phyloP scores from a whole-genome alignment of 2,329 filamentous ascomycete genomes.

The Bipolaris zeicola region DNA sequence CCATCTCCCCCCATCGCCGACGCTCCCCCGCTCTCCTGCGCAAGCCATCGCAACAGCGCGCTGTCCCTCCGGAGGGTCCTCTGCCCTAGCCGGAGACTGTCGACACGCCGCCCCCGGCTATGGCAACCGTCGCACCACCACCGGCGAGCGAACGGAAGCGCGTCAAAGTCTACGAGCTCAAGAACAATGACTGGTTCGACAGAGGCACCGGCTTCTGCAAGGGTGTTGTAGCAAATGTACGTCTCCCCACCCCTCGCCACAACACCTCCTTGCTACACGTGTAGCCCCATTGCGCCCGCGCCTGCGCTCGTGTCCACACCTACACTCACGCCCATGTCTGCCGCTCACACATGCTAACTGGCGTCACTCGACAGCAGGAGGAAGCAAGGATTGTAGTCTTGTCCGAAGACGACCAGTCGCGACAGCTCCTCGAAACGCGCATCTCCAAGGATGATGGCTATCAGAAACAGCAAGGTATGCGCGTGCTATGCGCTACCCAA shows the following conservation, averaged over 20 bases:
- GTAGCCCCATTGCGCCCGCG: slow-evolving; percentile 20
- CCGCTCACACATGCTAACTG: slow-evolving; percentile 45
- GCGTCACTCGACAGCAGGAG: slow-evolving; percentile 64
- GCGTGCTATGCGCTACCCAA: background rate
- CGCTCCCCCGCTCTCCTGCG: slow-evolving; percentile 25
- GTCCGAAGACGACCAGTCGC: slow-evolving; percentile 87
- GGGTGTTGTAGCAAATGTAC: slow-evolving; percentile 74
- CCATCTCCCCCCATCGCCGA: slow-evolving; percentile 17
- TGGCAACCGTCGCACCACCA: slow-evolving; percentile 41
- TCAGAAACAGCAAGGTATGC: slow-evolving; percentile 92
- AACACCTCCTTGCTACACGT: background rate
- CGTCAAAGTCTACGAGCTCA: slow-evolving; percentile 98
- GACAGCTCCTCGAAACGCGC: slow-evolving; percentile 83
- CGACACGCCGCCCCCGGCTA: slow-evolving; percentile 11
- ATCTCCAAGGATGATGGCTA: slow-evolving; percentile 95
- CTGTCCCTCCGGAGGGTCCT: slow-evolving; percentile 32
- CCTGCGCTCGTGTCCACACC: background rate
- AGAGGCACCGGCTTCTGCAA: slow-evolving; percentile 94
- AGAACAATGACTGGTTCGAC: slow-evolving; percentile 99
- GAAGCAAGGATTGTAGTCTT: slow-evolving; percentile 89
- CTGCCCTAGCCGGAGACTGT: slow-evolving; percentile 38
- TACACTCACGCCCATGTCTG: background rate
- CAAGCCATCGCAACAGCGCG: slow-evolving; percentile 34
- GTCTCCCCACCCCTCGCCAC: slow-evolving; percentile 39
- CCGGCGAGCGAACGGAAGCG: slow-evolving; percentile 62